These are phyloP conservation scores for Rheum nobile DNA, from an alignment of 148 eudicot genomes.

Conservation along the genomic window DNA sequence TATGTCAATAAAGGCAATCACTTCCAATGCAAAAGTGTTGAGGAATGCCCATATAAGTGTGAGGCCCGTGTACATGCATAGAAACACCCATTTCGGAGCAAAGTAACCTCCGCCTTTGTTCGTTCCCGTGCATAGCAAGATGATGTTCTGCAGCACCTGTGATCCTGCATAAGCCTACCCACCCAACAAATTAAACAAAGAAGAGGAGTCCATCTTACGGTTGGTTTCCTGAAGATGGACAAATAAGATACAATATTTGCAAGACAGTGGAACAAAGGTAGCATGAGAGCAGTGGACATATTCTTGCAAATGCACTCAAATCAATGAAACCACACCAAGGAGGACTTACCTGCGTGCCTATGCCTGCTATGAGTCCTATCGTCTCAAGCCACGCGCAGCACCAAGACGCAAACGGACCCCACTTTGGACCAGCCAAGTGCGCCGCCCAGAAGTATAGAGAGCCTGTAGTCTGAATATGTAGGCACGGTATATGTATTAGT, in stretches of 20 bases:
- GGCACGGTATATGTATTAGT: background rate
- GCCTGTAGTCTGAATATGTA: conserved; percentile 42
- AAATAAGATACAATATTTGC: no score
- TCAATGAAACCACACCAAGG: background rate
- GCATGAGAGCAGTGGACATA: no score
- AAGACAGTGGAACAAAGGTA: no score
- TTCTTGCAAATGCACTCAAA: background rate
- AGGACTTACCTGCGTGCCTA: conserved; percentile 45
- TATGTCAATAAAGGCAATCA: conserved; percentile 43
- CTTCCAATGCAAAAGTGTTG: conserved; percentile 54
- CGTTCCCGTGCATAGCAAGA: conserved; percentile 47
- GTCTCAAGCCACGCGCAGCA: conserved; percentile 72
- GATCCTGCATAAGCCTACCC: conserved; percentile 58
- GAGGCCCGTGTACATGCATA: conserved; percentile 44
- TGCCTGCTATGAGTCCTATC: conserved; percentile 52
- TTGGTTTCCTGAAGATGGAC: no score
- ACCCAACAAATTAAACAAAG: background rate
- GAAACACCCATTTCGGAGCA: conserved; percentile 50
- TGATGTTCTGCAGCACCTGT: conserved; percentile 48
- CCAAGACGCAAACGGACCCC: conserved; percentile 77
- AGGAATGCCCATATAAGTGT: conserved; percentile 57
- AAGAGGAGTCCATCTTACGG: no score
- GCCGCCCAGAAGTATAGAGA: conserved; percentile 72
- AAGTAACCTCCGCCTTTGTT: conserved; percentile 57
- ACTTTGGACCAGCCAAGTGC: conserved; percentile 55